Percentiles rank a stretch among this genome's conserved stretches.
Evolutionary conservation across 2,329 filamentous ascomycete genomes (phyloP).

Genomic region (Talaromyces sp.): DNA sequence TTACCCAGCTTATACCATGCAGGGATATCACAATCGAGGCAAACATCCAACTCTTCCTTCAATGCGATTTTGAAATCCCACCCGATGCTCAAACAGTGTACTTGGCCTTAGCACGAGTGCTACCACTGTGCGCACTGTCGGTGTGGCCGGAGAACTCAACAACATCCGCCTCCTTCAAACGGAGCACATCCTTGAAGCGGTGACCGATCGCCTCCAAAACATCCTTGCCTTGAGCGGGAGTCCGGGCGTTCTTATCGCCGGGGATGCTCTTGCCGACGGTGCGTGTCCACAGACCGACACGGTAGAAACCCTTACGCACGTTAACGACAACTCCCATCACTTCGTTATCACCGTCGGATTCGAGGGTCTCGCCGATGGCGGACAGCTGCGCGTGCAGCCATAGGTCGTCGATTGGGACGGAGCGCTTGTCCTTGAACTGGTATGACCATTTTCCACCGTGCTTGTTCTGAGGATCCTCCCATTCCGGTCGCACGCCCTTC

Average conservation of each 20-base stretch:
- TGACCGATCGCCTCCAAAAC: slow-evolving; percentile 81
- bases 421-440: slow-evolving; percentile 94
- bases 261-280: slow-evolving; percentile 85
- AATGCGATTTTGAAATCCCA: slow-evolving; percentile 1
- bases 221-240: slow-evolving; percentile 79
- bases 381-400: slow-evolving; percentile 98
- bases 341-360: slow-evolving; percentile 89
- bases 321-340: slow-evolving; percentile 99
- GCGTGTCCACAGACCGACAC: slow-evolving; percentile 95
- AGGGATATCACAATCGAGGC: slow-evolving; percentile 9
- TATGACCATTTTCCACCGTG: slow-evolving; percentile 99
- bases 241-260: slow-evolving; percentile 73
- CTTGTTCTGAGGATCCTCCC: slow-evolving; percentile 98
- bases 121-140: slow-evolving; percentile 88
- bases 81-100: slow-evolving; percentile 69
- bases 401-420: slow-evolving; percentile 86
- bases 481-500: slow-evolving; percentile 92
- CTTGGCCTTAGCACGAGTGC: slow-evolving; percentile 95
- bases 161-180: slow-evolving; percentile 72
- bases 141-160: slow-evolving; percentile 98
- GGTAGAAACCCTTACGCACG: slow-evolving; percentile 96
- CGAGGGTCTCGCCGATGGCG: slow-evolving; percentile 95
- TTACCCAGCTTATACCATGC: slow-evolving; percentile 1
- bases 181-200: slow-evolving; percentile 90
- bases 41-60: slow-evolving; percentile 5